Percentiles rank a stretch among this genome's conserved stretches.
Conservation (phyloP, 257 asterid genomes). For the Forsythia suspensa region DNA sequence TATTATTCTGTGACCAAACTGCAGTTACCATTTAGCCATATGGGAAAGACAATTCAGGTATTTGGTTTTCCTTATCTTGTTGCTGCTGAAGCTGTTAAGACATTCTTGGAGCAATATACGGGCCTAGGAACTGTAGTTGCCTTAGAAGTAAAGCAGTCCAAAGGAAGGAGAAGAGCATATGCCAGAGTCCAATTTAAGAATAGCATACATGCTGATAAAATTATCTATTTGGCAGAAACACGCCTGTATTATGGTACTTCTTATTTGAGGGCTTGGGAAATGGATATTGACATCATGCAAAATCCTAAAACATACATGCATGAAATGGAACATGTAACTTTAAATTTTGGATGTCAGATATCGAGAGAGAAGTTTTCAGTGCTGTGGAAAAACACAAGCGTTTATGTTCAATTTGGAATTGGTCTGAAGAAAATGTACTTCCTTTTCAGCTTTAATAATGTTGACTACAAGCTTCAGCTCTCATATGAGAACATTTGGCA, state of each 20-base stretch:
- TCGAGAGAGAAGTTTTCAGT: constrained; percentile 48
- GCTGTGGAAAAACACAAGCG: constrained; percentile 41
- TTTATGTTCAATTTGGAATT: constrained; percentile 52
- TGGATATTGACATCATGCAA: constrained; percentile 38
- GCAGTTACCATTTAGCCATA: background rate
- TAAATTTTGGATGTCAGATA: constrained; percentile 68
- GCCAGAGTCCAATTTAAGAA: constrained; percentile 69
- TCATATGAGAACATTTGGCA: constrained; percentile 72
- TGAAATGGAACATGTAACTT: constrained; percentile 41
- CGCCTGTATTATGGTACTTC: constrained; percentile 51
- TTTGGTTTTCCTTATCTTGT: constrained; percentile 54
- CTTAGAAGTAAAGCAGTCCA: constrained; percentile 52
- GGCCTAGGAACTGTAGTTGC: constrained; percentile 53
- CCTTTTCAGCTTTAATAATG: constrained; percentile 22
- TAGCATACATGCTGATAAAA: constrained; percentile 26
- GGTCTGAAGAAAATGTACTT: constrained; percentile 63
- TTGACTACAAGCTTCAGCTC: constrained; percentile 71
- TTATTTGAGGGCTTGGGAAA: constrained; percentile 52
- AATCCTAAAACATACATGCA: constrained; percentile 28
- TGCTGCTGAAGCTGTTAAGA: constrained; percentile 35
- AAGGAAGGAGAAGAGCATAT: constrained; percentile 46
- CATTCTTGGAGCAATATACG: constrained; percentile 42
- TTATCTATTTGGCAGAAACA: constrained; percentile 31
- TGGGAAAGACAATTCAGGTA: constrained; percentile 40
- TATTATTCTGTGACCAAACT: background rate